Conservation (phyloP, 2,329 filamentous ascomycete species). For the Cercospora janseana region DNA sequence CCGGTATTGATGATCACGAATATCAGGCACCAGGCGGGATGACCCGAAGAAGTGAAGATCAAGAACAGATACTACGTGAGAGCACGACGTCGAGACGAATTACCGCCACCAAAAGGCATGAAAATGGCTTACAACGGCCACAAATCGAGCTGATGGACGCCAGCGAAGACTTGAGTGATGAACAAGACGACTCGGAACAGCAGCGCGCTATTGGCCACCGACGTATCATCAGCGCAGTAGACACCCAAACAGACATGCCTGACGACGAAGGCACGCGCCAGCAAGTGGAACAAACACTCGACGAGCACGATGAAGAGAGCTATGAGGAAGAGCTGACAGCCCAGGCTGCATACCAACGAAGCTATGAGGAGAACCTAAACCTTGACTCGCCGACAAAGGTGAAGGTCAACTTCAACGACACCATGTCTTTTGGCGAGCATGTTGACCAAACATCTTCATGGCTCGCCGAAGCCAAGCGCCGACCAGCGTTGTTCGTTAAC, state of each 20-base stretch:
- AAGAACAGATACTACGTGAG: conserved; percentile 2
- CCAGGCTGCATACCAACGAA: conserved; percentile 16
- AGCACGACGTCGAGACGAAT: not conserved
- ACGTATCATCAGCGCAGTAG: not conserved
- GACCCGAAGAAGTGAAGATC: not conserved
- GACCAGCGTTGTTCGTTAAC: conserved; percentile 31
- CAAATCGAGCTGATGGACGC: not conserved
- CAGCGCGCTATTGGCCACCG: not conserved
- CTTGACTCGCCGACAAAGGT: conserved; percentile 38
- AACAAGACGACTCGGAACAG: not conserved
- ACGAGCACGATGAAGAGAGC: conserved; percentile 10
- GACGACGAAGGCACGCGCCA: conserved; percentile 9
- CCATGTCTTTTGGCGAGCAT: conserved; percentile 12
- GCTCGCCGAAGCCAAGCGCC: conserved; percentile 12
- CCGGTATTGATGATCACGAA: not conserved
- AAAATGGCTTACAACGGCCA: not conserved
- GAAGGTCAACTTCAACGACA: conserved; percentile 39
- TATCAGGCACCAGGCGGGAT: not conserved
- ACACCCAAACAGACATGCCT: conserved; percentile 15
- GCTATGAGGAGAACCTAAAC: conserved; percentile 41
- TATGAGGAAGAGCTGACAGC: conserved; percentile 13
- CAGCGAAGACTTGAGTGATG: conserved; percentile 6
- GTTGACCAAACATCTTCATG: conserved; percentile 15
- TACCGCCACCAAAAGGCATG: not conserved
- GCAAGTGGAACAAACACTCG: conserved; percentile 12